Base-by-base conservation (phyloP, 305 asterid genomes). In the Andrographis paniculata region DNA sequence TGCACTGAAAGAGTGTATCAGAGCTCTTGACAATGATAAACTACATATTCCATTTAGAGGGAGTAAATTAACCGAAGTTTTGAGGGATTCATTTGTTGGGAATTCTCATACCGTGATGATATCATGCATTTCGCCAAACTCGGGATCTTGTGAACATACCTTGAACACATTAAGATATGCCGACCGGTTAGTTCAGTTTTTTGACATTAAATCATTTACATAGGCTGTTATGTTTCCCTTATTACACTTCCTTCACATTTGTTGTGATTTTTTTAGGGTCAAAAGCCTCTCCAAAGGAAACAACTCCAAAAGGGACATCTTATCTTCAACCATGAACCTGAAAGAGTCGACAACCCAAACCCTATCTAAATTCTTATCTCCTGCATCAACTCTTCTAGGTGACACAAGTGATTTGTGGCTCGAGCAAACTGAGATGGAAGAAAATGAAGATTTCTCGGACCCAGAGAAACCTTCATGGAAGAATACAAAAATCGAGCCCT, bases 31-130 rank as follows among this genome's bases (percentile, higher is more conserved):
- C 68, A 92, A 87, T 48, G 99, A 92, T 64, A 95, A 92, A 66
- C 87, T 81, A 35, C 99, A 92, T 62, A 92, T 92, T 67, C 99
- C 99, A 56, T 92, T 92, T 59, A 63, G 99, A 84, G 99, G 99
- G 69, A 91, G 99, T 74, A 91, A 91, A 73, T 64, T 91, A 69
- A 91, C 99, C 31, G 99, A 92, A 71, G 99, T 92, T 28, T 65
- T 92, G 55, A 72, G 99, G 68, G 99, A 92, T 64, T 92, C 99
- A 3, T 92, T 92, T 52, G 94, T 87, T 55, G 99, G 99, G 58
- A 81, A 92, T 64, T 87, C 96, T 54, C 85, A 97, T 21, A 92
- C 99, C 14, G 99, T 92, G 23, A 92, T 92, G 99, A 71, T 87
- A 45, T 92, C 99, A 30, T 92, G 99, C 41, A 73, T 92, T 60